A percentile compares a stretch with the other conserved stretches of the same genome.
phyloP scores from a whole-genome alignment of 495 filamentous ascomycete species.

The Trichoderma parareesei region DNA sequence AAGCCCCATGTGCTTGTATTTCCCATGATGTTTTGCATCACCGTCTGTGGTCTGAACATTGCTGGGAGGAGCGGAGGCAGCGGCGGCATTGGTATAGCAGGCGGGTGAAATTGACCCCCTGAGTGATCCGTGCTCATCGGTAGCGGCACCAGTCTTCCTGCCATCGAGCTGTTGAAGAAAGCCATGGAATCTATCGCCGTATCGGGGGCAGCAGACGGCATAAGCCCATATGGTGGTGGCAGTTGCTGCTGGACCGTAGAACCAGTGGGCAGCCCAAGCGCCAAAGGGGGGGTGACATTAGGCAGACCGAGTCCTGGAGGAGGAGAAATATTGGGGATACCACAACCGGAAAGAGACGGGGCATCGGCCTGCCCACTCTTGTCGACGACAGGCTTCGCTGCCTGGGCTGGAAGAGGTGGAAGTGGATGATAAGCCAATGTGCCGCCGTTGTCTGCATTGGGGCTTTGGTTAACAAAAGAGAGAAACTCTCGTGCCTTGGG shows the following conservation, averaged over 20 bases:
- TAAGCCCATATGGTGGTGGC: not conserved
- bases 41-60: not conserved
- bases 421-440: not conserved
- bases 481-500: constrained; percentile 13
- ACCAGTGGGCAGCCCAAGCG: not conserved
- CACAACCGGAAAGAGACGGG: not conserved
- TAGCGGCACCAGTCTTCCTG: not conserved
- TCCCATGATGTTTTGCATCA: not conserved
- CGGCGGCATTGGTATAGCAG: not conserved
- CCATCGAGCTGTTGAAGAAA: not conserved
- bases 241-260: not conserved
- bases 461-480: not conserved
- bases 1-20: not conserved
- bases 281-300: not conserved
- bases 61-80: not conserved
- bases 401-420: not conserved
- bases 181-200: not conserved
- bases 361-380: not conserved
- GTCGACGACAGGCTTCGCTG: not conserved
- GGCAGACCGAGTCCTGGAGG: not conserved
- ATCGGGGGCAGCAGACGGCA: not conserved
- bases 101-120: not conserved
- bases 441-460: not conserved
- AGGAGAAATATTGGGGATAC: not conserved
- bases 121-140: not conserved